These are phyloP conservation scores for Collybia mongolica DNA, from an alignment of 768 basidiomycete genomes.

Conservation along the genomic window DNA sequence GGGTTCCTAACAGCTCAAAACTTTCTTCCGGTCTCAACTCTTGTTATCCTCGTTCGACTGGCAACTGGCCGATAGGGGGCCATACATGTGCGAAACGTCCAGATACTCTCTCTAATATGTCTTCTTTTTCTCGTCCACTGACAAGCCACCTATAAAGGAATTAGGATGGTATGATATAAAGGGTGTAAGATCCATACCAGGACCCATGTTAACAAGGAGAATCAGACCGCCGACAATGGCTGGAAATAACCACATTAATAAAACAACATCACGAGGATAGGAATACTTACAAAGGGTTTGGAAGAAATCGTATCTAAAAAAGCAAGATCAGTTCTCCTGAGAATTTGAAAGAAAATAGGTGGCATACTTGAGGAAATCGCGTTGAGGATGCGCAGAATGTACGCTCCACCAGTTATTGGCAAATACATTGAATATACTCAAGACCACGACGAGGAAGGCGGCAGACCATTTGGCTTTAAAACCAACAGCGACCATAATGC, in stretches of 20 bases:
- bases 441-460: slow-evolving; percentile 86
- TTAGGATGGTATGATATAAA: neutral
- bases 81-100: too few relatives aligned
- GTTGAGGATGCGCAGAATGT: slow-evolving; percentile 87
- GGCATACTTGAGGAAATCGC: slow-evolving; percentile 95
- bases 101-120: slow-evolving; percentile 50
- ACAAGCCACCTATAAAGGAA: slow-evolving; percentile 72
- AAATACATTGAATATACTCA: slow-evolving; percentile 95
- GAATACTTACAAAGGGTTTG: slow-evolving; percentile 75
- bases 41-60: too few relatives aligned
- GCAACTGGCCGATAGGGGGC: too few relatives aligned
- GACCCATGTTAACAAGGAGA: slow-evolving; percentile 97
- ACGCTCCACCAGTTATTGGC: slow-evolving; percentile 99
- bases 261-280: neutral
- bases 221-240: slow-evolving; percentile 97
- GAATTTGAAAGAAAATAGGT: neutral
- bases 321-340: slow-evolving; percentile 17
- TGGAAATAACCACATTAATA: slow-evolving; percentile 16
- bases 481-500: slow-evolving; percentile 94
- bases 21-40: too few relatives aligned
- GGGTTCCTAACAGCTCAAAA: too few relatives aligned
- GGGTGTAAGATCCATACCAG: slow-evolving; percentile 51
- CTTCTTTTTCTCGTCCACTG: slow-evolving; percentile 99
- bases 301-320: slow-evolving; percentile 93
- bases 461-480: slow-evolving; percentile 99